These are phyloP conservation scores for Penicillium oxalicum DNA, from an alignment of 2,329 filamentous ascomycete genomes.

Conservation along the genomic window DNA sequence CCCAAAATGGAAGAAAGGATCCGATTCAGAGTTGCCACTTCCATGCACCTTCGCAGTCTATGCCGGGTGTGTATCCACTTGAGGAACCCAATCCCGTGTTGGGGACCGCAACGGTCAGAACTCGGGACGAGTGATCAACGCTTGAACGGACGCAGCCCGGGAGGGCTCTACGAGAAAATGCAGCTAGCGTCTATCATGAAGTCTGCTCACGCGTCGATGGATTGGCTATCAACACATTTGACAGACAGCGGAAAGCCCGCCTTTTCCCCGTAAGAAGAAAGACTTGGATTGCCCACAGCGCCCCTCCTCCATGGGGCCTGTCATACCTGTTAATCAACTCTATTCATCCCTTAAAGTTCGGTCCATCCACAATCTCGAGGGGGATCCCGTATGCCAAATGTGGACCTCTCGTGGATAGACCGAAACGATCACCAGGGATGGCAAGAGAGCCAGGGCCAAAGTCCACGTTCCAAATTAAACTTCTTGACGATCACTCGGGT, in stretches of 20 bases:
- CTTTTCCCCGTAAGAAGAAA: background rate
- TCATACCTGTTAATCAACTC: no score
- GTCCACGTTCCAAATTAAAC: background rate
- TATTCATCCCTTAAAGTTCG: no score
- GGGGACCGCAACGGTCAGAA: background rate
- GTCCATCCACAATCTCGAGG: background rate
- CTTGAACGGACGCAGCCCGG: background rate
- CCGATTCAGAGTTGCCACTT: background rate
- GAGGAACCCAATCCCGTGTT: background rate
- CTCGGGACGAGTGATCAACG: background rate
- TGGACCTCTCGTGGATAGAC: background rate
- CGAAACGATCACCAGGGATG: background rate
- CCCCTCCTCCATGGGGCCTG: no score
- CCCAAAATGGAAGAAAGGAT: no score
- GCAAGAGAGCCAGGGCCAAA: background rate
- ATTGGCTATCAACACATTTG: no score
- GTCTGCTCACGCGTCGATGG: no score
- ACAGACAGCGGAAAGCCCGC: no score
- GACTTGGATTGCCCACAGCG: background rate
- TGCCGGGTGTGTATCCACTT: background rate
- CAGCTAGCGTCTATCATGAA: no score
- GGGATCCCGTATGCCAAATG: background rate
- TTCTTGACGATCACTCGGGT: conserved; percentile 1
- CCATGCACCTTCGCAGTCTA: background rate
- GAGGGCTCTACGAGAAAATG: no score